Percentiles rank a stretch among this genome's conserved stretches.
Evolutionary conservation across 805 yeast species (phyloP).

Genomic region (Monosporozyma servazzii): DNA sequence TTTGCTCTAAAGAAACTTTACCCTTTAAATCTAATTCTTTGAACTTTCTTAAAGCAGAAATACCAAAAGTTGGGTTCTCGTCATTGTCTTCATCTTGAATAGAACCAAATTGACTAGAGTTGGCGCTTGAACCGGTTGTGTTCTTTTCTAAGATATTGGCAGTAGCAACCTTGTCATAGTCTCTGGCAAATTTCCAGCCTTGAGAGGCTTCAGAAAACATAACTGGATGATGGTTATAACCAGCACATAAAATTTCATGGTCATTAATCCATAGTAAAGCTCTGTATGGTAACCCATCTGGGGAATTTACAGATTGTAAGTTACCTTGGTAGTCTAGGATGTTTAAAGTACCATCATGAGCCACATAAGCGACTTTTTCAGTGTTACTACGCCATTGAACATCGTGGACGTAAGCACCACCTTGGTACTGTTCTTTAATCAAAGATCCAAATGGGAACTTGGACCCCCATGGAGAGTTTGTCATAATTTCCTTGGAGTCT

Average conservation of each 20-base stretch:
- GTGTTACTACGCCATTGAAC: slow-evolving; percentile 78
- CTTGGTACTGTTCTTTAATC: slow-evolving; percentile 37
- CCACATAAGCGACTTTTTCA: slow-evolving; percentile 66
- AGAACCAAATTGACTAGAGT: slow-evolving; percentile 11
- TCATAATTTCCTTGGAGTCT: slow-evolving; percentile 47
- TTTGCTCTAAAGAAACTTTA: slow-evolving; percentile 41
- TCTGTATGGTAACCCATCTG: slow-evolving; percentile 63
- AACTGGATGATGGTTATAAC: slow-evolving; percentile 86
- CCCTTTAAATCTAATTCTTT: slow-evolving; percentile 95
- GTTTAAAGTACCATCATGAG: slow-evolving; percentile 80
- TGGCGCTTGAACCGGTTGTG: neutral
- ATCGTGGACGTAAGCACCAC: slow-evolving; percentile 89
- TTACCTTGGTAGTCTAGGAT: slow-evolving; percentile 51
- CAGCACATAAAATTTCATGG: slow-evolving; percentile 70
- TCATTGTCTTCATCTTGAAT: slow-evolving; percentile 46
- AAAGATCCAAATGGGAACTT: slow-evolving; percentile 89
- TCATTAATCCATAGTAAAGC: slow-evolving; percentile 63
- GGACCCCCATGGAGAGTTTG: slow-evolving; percentile 82
- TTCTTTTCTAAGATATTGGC: neutral
- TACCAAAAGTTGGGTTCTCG: slow-evolving; percentile 43
- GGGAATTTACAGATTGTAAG: slow-evolving; percentile 18
- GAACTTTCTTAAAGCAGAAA: slow-evolving; percentile 84
- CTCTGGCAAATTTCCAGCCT: slow-evolving; percentile 52
- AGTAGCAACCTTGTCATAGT: slow-evolving; percentile 42
- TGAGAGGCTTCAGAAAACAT: slow-evolving; percentile 64